Percentiles rank a stretch among this genome's conserved stretches.
Evolutionary conservation across 2,329 filamentous ascomycete genomes (phyloP).

Genomic region (Cadophora sp.): DNA sequence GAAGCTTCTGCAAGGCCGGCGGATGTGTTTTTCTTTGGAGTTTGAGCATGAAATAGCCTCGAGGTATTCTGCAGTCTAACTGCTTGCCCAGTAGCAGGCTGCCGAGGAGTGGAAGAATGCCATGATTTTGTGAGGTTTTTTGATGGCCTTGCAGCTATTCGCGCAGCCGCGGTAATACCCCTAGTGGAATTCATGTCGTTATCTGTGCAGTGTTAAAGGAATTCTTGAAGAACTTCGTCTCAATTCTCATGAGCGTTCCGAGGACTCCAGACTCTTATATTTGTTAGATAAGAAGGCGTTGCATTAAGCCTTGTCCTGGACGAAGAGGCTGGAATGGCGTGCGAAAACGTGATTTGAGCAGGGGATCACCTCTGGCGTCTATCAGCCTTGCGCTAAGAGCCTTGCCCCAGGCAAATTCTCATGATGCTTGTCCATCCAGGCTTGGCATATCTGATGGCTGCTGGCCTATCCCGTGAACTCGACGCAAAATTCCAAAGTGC

Average conservation of each 20-base stretch:
- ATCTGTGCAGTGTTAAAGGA: too few species aligned
- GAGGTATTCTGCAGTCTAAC: conserved; percentile 28
- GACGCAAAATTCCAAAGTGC: too few species aligned
- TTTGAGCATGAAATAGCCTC: conserved; percentile 37
- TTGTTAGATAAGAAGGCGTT: conserved; percentile 25
- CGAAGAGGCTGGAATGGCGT: conserved; percentile 26
- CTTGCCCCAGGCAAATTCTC: not conserved
- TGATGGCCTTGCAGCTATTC: conserved; percentile 31
- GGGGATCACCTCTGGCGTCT: not conserved
- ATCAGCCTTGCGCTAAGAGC: conserved; percentile 11
- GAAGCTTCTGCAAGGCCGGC: conserved; percentile 54
- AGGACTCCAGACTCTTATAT: conserved; percentile 9
- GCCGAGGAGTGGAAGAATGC: conserved; percentile 29
- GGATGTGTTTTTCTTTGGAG: conserved; percentile 28
- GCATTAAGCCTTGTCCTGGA: conserved; percentile 8
- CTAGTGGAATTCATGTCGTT: conserved; percentile 38
- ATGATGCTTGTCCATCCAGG: too few species aligned
- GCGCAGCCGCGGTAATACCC: conserved; percentile 33
- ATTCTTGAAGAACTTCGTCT: not conserved
- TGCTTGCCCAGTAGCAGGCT: conserved; percentile 17
- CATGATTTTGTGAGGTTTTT: conserved; percentile 29
- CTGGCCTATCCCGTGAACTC: too few species aligned
- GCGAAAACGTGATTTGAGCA: conserved; percentile 25
- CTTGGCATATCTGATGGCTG: too few species aligned
- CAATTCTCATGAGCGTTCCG: not conserved